Conservation (phyloP, 768 basidiomycete species). For the Pholiota molesta region DNA sequence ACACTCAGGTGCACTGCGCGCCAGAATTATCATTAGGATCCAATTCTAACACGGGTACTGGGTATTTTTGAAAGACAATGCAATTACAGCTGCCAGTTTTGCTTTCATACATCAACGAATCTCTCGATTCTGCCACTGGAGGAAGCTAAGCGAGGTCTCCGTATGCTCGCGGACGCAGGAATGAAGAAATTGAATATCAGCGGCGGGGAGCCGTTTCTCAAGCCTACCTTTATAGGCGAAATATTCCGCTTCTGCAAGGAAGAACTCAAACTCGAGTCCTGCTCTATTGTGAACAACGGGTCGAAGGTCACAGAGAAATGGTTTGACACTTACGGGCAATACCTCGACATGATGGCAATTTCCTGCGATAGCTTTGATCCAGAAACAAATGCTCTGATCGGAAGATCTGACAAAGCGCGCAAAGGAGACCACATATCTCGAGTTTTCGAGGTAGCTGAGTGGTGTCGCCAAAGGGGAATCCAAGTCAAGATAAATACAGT, state of each 20-base stretch:
- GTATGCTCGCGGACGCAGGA: slow-evolving; percentile 15
- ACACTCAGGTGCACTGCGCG: neutral
- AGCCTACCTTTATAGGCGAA: slow-evolving; percentile 10
- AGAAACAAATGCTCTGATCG: slow-evolving; percentile 38
- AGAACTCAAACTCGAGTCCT: slow-evolving; percentile 11
- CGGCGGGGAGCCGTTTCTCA: slow-evolving; percentile 23
- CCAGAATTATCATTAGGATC: neutral
- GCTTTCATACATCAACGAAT: slow-evolving; percentile 44
- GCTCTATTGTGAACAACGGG: slow-evolving; percentile 27
- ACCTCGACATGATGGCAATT: slow-evolving; percentile 43
- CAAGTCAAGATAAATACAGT: slow-evolving; percentile 37
- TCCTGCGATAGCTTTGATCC: slow-evolving; percentile 41
- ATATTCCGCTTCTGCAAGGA: slow-evolving; percentile 15
- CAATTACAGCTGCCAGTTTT: slow-evolving; percentile 43
- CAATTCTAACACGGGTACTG: neutral
- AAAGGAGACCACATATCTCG: slow-evolving; percentile 30
- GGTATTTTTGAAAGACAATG: slow-evolving; percentile 17
- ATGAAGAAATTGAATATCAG: slow-evolving; percentile 24
- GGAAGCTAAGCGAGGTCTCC: slow-evolving; percentile 29
- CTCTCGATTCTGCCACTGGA: slow-evolving; percentile 35
- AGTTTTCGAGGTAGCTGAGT: slow-evolving; percentile 38
- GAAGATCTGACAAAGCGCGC: slow-evolving; percentile 31
- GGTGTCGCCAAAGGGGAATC: slow-evolving; percentile 36
- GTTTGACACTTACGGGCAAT: slow-evolving; percentile 40
- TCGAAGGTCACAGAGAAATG: slow-evolving; percentile 46